These are phyloP conservation scores for Tylopilus cervinicoccineus DNA, from an alignment of 768 basidiomycete species.

Conservation along the genomic window DNA sequence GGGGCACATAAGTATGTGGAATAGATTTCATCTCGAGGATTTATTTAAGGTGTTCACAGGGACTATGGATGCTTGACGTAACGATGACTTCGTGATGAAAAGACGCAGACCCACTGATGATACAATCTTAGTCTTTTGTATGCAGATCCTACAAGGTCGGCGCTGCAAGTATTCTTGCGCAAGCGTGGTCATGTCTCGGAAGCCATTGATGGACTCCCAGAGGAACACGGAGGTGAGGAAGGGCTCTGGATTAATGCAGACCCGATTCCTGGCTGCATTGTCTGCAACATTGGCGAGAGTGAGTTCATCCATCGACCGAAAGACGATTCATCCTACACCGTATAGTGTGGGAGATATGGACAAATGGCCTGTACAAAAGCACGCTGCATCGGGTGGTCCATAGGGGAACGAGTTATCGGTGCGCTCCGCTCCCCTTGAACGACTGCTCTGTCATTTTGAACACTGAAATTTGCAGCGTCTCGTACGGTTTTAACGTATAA, in stretches of 20 bases:
- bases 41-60: constrained; percentile 34
- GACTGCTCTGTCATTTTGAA: constrained; percentile 4
- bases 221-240: constrained; percentile 51
- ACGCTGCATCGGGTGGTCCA: constrained; percentile 92
- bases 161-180: constrained; percentile 76
- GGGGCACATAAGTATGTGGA: constrained; percentile 76
- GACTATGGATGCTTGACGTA: constrained; percentile 93
- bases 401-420: constrained; percentile 62
- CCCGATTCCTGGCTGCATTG: constrained; percentile 77
- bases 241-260: constrained; percentile 82
- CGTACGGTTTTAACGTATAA: constrained; percentile 42
- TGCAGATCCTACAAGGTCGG: constrained; percentile 74
- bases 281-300: constrained; percentile 94
- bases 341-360: constrained; percentile 91
- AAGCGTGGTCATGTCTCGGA: constrained; percentile 33
- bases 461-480: constrained; percentile 58
- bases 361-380: constrained; percentile 79
- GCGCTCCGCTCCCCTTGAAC: constrained; percentile 3
- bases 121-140: constrained; percentile 67
- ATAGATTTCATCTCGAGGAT: not conserved
- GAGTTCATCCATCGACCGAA: constrained; percentile 23
- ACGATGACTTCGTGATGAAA: constrained; percentile 16
- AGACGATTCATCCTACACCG: not conserved
- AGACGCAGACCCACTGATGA: constrained; percentile 5
- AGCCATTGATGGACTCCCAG: constrained; percentile 36